phyloP scores from a whole-genome alignment of 179 eudicot genomes.

The Drosera spatulata region DNA sequence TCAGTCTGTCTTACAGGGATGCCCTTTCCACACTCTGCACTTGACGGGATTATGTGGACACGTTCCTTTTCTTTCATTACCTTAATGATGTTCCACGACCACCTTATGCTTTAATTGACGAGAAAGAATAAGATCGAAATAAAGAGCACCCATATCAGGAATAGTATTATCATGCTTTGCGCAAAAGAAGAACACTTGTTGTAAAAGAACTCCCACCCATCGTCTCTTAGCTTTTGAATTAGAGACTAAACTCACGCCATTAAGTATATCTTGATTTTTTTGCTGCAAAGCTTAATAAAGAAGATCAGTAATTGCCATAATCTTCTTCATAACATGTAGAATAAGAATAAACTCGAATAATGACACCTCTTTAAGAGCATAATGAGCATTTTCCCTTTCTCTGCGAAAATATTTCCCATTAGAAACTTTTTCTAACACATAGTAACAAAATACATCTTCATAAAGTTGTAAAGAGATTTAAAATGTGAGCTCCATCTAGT shows the following conservation, averaged over 20 bases:
- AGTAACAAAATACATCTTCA: not conserved
- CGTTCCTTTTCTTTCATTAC: too few species aligned
- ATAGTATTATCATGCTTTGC: too few species aligned
- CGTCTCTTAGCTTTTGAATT: slow-evolving; percentile 1
- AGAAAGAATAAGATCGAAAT: too few species aligned
- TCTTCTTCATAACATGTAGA: not conserved
- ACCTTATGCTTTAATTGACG: too few species aligned
- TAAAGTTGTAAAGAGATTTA: slow-evolving; percentile 3
- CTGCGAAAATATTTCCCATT: too few species aligned
- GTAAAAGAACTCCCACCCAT: not conserved
- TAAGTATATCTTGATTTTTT: not conserved
- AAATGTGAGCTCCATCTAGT: slow-evolving; percentile 21
- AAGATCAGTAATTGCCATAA: slow-evolving; percentile 1
- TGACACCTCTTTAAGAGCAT: not conserved
- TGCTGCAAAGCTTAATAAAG: slow-evolving; percentile 7
- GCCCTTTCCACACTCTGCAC: too few species aligned
- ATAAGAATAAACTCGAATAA: not conserved
- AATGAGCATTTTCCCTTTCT: not conserved
- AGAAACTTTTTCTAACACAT: too few species aligned
- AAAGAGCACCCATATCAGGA: too few species aligned
- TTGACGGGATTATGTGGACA: too few species aligned
- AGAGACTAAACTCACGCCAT: slow-evolving; percentile 1
- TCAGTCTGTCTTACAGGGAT: too few species aligned
- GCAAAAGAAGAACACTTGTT: too few species aligned
- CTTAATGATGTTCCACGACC: too few species aligned